Conservation (phyloP, 1,284 basidiomycete genomes). For the Microbotryum violaceum region DNA sequence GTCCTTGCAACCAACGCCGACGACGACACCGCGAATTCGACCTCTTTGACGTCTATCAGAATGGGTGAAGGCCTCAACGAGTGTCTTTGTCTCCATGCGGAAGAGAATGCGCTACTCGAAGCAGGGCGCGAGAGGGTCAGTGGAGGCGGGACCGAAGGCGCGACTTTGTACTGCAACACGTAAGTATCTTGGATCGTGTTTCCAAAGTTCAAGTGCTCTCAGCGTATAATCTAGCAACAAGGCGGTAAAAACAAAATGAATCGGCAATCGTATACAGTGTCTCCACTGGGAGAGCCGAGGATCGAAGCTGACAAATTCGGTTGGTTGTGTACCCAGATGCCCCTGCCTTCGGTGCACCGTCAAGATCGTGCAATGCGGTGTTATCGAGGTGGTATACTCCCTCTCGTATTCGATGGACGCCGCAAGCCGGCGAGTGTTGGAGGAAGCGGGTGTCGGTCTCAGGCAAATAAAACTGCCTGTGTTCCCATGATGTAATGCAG, state of each 20-base stretch:
- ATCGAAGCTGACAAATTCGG: background rate
- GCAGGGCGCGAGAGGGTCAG: conserved; percentile 29
- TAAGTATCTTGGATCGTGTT: conserved; percentile 36
- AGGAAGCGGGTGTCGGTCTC: conserved; percentile 41
- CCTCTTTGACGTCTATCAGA: conserved; percentile 16
- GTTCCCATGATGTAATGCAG: conserved; percentile 2
- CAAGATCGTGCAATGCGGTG: conserved; percentile 93
- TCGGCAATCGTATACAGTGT: background rate
- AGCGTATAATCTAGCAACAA: no score
- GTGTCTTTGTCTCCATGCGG: conserved; percentile 93
- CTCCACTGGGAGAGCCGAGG: background rate
- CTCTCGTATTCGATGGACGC: conserved; percentile 87
- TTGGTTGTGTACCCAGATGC: conserved; percentile 53
- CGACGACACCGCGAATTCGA: conserved; percentile 5
- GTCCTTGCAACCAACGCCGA: background rate
- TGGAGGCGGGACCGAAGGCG: conserved; percentile 49
- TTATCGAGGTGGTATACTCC: conserved; percentile 90
- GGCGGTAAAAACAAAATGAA: no score
- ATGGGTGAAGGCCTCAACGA: conserved; percentile 50
- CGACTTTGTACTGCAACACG: conserved; percentile 81
- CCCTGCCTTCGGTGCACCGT: conserved; percentile 92
- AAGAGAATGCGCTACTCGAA: conserved; percentile 85
- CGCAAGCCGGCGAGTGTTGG: conserved; percentile 39
- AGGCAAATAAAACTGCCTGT: conserved; percentile 33
- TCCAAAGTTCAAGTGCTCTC: no score